phyloP scores from a whole-genome alignment of 352 stramenopile species.

The Globisporangium heterothallicum region DNA sequence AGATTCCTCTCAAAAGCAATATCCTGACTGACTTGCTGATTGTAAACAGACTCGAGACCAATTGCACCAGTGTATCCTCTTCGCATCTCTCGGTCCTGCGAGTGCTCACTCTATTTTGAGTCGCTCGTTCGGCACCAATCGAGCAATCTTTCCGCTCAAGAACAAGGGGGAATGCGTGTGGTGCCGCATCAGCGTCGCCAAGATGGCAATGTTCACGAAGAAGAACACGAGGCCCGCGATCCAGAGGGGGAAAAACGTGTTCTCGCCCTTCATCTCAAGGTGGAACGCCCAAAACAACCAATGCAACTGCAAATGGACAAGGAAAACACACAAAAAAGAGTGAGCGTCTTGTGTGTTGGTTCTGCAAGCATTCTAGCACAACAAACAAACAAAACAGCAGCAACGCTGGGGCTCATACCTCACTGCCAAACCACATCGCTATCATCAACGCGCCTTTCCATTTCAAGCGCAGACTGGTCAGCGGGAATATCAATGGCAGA shows the following conservation, averaged over 20 bases:
- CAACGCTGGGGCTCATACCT: conserved; percentile 31
- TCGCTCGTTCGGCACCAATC: conserved; percentile 19
- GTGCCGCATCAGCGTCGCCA: conserved; percentile 65
- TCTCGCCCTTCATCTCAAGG: conserved; percentile 87
- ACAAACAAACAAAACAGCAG: conserved; percentile 1
- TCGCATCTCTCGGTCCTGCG: background rate
- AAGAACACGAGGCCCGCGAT: conserved; percentile 87
- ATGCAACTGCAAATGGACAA: conserved; percentile 34
- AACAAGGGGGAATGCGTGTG: conserved; percentile 68
- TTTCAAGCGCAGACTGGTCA: conserved; percentile 49
- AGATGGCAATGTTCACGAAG: conserved; percentile 73
- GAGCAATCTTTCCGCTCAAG: conserved; percentile 30
- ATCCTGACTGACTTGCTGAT: too few relatives aligned
- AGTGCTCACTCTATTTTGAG: conserved; percentile 8
- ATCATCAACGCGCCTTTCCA: conserved; percentile 71
- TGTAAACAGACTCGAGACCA: too few relatives aligned
- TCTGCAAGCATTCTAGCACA: background rate
- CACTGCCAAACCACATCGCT: conserved; percentile 59
- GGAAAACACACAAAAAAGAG: background rate
- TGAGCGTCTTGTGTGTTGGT: background rate
- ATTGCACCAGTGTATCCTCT: too few relatives aligned
- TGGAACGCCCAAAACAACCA: conserved; percentile 90
- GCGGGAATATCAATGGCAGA: conserved; percentile 83
- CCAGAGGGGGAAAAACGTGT: conserved; percentile 89
- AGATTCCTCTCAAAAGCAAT: background rate